These are phyloP conservation scores for Pseudonitzschia delicatissima DNA, from an alignment of 108 stramenopile species.

Conservation along the genomic window DNA sequence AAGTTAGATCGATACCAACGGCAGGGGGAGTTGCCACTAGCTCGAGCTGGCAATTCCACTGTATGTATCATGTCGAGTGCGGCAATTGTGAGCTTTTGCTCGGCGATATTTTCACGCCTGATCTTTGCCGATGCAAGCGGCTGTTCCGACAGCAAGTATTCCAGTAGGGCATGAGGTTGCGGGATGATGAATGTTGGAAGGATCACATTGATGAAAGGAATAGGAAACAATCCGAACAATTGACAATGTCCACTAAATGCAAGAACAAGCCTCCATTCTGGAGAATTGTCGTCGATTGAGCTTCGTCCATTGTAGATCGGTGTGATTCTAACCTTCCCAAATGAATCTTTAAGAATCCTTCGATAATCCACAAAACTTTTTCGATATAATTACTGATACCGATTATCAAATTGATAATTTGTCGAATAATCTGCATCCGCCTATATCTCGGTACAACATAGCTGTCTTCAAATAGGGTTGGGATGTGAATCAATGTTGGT, in stretches of 20 bases:
- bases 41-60: conserved; percentile 63
- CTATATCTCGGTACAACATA: conserved; percentile 45
- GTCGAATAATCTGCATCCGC: conserved; percentile 58
- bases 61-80: conserved; percentile 54
- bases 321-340: conserved; percentile 59
- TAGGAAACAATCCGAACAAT: conserved; percentile 70
- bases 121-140: conserved; percentile 78
- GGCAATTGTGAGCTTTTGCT: conserved; percentile 67
- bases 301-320: conserved; percentile 59
- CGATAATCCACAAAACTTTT: conserved; percentile 77
- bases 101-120: conserved; percentile 71
- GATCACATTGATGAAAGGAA: conserved; percentile 75
- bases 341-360: conserved; percentile 74
- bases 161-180: conserved; percentile 78
- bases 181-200: conserved; percentile 88
- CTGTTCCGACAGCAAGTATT: conserved; percentile 66
- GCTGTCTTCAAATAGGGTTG: conserved; percentile 79
- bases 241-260: conserved; percentile 78
- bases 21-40: conserved; percentile 82
- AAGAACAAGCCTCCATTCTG: conserved; percentile 74
- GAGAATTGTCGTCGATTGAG: conserved; percentile 26
- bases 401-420: conserved; percentile 53
- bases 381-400: conserved; percentile 70
- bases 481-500: conserved; percentile 85
- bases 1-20: conserved; percentile 71